Base-by-base conservation (phyloP, 1,139 yeast genomes). In the Nematodospora anomalae region DNA sequence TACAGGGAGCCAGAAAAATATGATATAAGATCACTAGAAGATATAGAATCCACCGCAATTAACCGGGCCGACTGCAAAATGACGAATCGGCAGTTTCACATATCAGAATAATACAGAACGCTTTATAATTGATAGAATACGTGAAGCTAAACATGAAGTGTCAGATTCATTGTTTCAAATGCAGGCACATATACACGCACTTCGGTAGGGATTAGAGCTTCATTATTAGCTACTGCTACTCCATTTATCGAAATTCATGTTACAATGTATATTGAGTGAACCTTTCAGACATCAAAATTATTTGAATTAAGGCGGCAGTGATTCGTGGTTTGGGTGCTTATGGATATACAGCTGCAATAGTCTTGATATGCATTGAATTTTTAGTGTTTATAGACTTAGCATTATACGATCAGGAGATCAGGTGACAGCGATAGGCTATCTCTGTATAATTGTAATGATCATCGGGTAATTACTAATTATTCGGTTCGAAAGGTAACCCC, bases 181-280 rank as follows among this genome's bases (percentile, higher is more conserved):
- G 77, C 77, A 8, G 77, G 77, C 32, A 77, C 77, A 6, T 71
- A 69, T 46, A 72, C 77, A 2, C 78, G 72, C 43, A 72, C 77
- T 1, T 69, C 76, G 0, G 69, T 72, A 13, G 78, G 73, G 1
- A 60, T 72, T 15, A 62, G 78, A 44, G 78, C 72, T 50, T 77
- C 77, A 2, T 56, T 72, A 27, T 51, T 71, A 30, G 74, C 69
- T 22, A 71, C 73, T 4, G 67, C 66, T 14, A 71, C 71, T 36
- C 77, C 78, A 16, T 72, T 64, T 45, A 62, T 72, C 26, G 78
- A 72, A 45, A 62, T 71, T 7, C 77, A 72, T 45, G 69, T 72
- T 46, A 71, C 77, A 72, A 71, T 46, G 72, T 71, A 25, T 76
- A 72, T 43, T 71, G 67, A 35, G 78, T 47, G 78, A 72, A 45